A percentile compares a stretch with the other conserved stretches of the same genome.
Evolutionary conservation across 1,139 yeast species (phyloP).

Genomic region (Saccharomyces hybrid): DNA sequence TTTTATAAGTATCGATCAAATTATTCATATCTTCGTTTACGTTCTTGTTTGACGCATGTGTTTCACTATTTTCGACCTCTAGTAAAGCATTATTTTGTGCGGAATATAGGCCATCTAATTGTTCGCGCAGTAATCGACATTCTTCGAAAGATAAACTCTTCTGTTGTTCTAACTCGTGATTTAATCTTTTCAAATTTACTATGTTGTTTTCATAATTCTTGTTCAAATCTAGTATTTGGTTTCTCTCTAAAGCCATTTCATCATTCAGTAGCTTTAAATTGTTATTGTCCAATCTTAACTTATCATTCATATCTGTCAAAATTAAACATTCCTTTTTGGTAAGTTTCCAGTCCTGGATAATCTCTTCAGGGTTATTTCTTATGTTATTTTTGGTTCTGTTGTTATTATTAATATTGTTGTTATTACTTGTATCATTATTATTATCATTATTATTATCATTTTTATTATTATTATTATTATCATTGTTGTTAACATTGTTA

Average conservation of each 20-base stretch:
- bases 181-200: constrained; percentile 35
- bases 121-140: constrained; percentile 49
- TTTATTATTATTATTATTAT: constrained; percentile 18
- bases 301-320: constrained; percentile 36
- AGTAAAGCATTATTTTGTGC: background rate
- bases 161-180: constrained; percentile 44
- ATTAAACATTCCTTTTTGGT: constrained; percentile 37
- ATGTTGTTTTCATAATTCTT: constrained; percentile 30
- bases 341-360: constrained; percentile 33
- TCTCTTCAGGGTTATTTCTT: constrained; percentile 29
- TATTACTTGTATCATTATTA: constrained; percentile 20
- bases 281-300: constrained; percentile 28
- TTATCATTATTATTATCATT: constrained; percentile 16
- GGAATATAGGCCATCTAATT: constrained; percentile 33
- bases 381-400: background rate
- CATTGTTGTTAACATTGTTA: constrained; percentile 9
- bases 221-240: constrained; percentile 31
- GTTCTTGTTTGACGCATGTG: background rate
- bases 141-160: constrained; percentile 52
- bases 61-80: constrained; percentile 1
- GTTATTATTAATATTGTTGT: constrained; percentile 12
- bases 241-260: constrained; percentile 34
- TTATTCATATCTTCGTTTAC: constrained; percentile 22
- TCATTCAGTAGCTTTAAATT: constrained; percentile 28
- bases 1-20: constrained; percentile 52